phyloP scores from a whole-genome alignment of 768 basidiomycete genomes.

The Tylopilus vinaceipallidus region DNA sequence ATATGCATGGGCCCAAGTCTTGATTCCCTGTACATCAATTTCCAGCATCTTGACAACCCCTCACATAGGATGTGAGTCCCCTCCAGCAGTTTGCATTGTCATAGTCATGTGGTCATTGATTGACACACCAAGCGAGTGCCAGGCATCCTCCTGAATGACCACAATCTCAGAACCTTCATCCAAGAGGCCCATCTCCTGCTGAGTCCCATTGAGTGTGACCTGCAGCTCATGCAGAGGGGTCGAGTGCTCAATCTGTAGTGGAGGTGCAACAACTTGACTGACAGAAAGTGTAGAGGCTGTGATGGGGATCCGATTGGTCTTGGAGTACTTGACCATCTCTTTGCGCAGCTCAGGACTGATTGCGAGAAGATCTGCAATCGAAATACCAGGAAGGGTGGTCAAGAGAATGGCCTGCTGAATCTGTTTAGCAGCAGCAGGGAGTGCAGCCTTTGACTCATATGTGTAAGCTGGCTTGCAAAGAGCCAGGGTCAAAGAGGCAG shows the following conservation, averaged over 20 bases:
- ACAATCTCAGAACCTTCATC: conserved; percentile 25
- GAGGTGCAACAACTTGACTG: not conserved
- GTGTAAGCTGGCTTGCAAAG: conserved; percentile 1
- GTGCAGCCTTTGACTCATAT: conserved; percentile 11
- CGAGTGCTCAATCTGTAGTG: conserved; percentile 1
- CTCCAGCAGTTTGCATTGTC: too few relatives aligned
- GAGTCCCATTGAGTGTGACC: not conserved
- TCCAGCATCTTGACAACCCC: conserved; percentile 6
- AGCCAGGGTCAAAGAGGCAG: too few relatives aligned
- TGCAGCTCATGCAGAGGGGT: not conserved
- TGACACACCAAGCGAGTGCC: too few relatives aligned
- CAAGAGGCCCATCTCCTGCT: not conserved
- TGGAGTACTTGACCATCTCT: conserved; percentile 6
- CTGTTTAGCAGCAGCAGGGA: not conserved
- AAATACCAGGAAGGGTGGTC: not conserved
- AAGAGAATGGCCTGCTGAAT: conserved; percentile 9
- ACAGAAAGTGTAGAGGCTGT: not conserved
- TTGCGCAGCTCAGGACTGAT: conserved; percentile 15
- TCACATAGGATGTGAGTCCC: not conserved
- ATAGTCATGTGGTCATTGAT: too few relatives aligned
- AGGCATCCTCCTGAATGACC: conserved; percentile 15
- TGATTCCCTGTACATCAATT: conserved; percentile 15
- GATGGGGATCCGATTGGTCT: not conserved
- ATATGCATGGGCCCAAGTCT: conserved; percentile 24
- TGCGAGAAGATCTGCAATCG: conserved; percentile 8